Conservation (phyloP, 768 basidiomycete species). For the Sporobolomyces pararoseus region DNA sequence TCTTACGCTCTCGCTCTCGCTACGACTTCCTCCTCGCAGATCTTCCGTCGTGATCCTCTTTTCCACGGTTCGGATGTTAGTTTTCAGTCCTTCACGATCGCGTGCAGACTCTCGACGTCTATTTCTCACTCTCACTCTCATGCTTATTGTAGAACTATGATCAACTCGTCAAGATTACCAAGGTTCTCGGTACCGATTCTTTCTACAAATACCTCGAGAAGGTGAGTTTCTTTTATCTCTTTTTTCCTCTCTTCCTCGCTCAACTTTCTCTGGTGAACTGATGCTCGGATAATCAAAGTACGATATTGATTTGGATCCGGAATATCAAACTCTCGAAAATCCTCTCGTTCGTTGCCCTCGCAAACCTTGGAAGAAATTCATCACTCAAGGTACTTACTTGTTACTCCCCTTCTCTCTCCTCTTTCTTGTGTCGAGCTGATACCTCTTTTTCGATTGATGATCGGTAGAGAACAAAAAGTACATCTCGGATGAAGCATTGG, state of each 20-base stretch:
- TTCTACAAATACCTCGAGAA: slow-evolving; percentile 46
- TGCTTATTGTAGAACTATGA: slow-evolving; percentile 37
- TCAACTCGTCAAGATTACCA: slow-evolving; percentile 43
- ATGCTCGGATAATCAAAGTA: slow-evolving; percentile 55
- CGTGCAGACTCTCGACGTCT: too few relatives aligned
- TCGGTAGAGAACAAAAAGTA: slow-evolving; percentile 24
- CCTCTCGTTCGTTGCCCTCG: slow-evolving; percentile 54
- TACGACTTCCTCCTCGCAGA: slow-evolving; percentile 11
- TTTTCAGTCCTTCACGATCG: neutral
- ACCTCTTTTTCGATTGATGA: too few relatives aligned
- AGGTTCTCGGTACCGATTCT: slow-evolving; percentile 41
- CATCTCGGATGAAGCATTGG: slow-evolving; percentile 93
- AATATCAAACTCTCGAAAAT: slow-evolving; percentile 61
- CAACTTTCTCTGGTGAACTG: neutral
- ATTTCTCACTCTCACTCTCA: too few relatives aligned
- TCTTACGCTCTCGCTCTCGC: neutral
- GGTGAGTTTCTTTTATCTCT: neutral
- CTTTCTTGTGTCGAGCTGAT: too few relatives aligned
- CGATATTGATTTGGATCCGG: slow-evolving; percentile 90
- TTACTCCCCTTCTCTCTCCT: neutral
- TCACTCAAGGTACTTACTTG: slow-evolving; percentile 78
- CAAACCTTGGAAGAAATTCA: slow-evolving; percentile 91
- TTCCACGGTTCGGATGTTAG: slow-evolving; percentile 41
- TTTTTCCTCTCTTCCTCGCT: neutral
- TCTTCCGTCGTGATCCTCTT: slow-evolving; percentile 43